These are phyloP conservation scores for Aspergillus pseudotamarii DNA, from an alignment of 2,329 filamentous ascomycete genomes.

Conservation along the genomic window DNA sequence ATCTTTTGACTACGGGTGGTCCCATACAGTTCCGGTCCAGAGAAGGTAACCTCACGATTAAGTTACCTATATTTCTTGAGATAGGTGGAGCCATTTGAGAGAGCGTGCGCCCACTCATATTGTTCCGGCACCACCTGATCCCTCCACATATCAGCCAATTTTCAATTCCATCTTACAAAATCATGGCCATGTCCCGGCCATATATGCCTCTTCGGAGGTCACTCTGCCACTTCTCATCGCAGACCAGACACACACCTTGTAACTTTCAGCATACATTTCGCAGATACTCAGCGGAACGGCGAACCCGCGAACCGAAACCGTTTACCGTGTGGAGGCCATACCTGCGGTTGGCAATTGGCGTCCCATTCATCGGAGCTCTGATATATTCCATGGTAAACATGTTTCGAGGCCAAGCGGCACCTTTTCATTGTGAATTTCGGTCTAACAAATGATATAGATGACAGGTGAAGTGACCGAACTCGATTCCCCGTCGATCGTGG, in stretches of 20 bases:
- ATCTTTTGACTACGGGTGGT: constrained; percentile 18
- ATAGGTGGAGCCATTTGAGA: constrained; percentile 15
- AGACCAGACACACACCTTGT: constrained; percentile 24
- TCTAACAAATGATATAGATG: constrained; percentile 29
- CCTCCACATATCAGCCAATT: constrained; percentile 19
- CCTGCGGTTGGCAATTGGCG: constrained; percentile 51
- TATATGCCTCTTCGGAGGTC: constrained; percentile 40
- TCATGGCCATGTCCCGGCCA: constrained; percentile 37
- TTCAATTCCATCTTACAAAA: constrained; percentile 14
- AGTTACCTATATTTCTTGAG: not conserved
- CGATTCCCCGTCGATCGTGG: constrained; percentile 68
- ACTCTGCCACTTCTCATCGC: constrained; percentile 29
- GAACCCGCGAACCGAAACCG: constrained; percentile 25
- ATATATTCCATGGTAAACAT: constrained; percentile 55
- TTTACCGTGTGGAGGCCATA: constrained; percentile 50
- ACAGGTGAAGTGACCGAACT: constrained; percentile 42
- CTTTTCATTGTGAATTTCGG: not conserved
- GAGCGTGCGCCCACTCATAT: not conserved
- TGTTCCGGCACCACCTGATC: constrained; percentile 21
- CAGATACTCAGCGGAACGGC: constrained; percentile 30
- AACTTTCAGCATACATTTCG: constrained; percentile 25
- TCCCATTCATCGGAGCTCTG: constrained; percentile 52
- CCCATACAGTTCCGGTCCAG: constrained; percentile 19
- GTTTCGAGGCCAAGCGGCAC: not conserved
- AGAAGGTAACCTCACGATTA: not conserved